Evolutionary conservation across 1,139 yeast species (phyloP), one percentile per base, ranked within the genome.

Genomic region (Geotrichum carabidarum): DNA sequence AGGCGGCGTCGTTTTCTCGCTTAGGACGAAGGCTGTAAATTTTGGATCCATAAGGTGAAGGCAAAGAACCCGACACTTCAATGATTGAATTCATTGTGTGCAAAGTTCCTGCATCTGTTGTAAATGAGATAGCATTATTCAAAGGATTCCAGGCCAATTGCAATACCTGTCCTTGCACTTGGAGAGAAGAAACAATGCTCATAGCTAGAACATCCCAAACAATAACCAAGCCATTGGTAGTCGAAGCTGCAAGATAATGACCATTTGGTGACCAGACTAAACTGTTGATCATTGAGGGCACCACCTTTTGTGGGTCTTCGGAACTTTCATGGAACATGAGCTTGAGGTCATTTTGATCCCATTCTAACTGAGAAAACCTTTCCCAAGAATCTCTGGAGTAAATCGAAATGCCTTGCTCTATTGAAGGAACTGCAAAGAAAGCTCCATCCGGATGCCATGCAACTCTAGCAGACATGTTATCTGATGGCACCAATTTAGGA

Each of bases 361-460:
- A 31, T 14, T 31, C 14, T 9, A 32, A 5, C 32, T 51, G 36
- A 40, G 35, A 46, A 42, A 18, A 44, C 40, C 48, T 42, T 9
- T 22, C 48, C 59, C 68, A 65, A 27, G 53, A 44, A 31, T 62
- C 62, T 2, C 60, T 50, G 31, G 68, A 59, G 60, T 60, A 73
- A 18, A 72, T 63, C 41, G 68, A 76, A 61, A 72, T 68, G 38
- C 64, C 72, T 51, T 71, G 69, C 12, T 72, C 62, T 35, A 70
- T 65, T 1, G 78, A 71, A 1, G 86, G 87, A 14, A 83, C 64
- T 1, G 91, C 86, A 56, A 89, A 74, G 17, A 71, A 69, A 52
- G 79, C 78, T 11, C 95, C 95, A 54, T 78, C 75, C 5, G 84
- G 83, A 62, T 78, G 81, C 85, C 86, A 83, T 12, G 75, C 77